Base-by-base conservation (phyloP, 306 rosid species). In the Corylus americana region DNA sequence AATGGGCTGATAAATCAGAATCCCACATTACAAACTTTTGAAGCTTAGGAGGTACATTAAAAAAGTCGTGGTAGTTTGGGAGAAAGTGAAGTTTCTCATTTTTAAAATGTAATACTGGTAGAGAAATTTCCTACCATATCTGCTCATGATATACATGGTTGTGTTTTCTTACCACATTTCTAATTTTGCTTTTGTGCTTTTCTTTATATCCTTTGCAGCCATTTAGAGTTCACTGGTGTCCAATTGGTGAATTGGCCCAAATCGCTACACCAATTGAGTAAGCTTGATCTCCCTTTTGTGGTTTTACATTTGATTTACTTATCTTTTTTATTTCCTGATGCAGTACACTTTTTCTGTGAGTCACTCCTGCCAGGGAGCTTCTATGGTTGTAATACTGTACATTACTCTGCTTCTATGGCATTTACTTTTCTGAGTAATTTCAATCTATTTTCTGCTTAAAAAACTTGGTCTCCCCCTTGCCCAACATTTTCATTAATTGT, bases 191-290 rank as follows among this genome's bases (percentile, higher is more conserved):
- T 8, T 49, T 49, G 11, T 6, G 54, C 50, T n/a, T 51, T 31
- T 48, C 48, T 11, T 14, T 49, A 18, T 35, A 66, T 22, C 29
- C 55, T 45, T 73, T 51, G 78, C 83, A 79, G 83, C 67, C 83
- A 20, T 74, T 63, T 79, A 54, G 83, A 50, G 39, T 79, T 50
- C 83, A 79, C 1, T 73, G 83, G 83, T 79, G 83, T 79, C 83
- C 83, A 37, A 63, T 63, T 53, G 83, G 83, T 63, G 74, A 55
- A 22, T 55, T 62, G 11, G 50, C 78, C 11, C 83, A 4, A 53
- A 20, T 73, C 16, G 78, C 45, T 79, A 51, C 83, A 63, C 62
- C 83, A 16, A 73, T 73, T 79, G 83, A 79, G 83, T 79, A 79
- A 79, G 78, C 83, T 50, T 14, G 44, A 58, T 79, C 29, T 47